Evolutionary conservation across 2,329 filamentous ascomycete species (phyloP), one percentile per base, ranked within the genome.

Genomic region (Paradendryphiella salina): DNA sequence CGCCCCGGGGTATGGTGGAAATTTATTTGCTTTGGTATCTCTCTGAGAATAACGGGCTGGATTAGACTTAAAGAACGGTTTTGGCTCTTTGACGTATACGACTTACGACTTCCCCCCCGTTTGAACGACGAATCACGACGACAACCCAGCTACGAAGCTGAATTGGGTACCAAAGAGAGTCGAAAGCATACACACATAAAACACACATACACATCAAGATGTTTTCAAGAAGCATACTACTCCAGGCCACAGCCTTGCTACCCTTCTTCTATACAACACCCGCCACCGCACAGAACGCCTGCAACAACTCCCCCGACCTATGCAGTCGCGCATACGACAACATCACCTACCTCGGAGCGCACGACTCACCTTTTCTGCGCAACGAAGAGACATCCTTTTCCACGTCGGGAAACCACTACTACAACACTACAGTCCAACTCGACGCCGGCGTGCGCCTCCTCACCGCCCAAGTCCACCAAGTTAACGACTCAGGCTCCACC

Each of bases 301-400:
- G 90, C 81, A 94, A 94, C 76, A 93, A 93, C 78, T 90, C 87
- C 0, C 87, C 88, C 0, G 76, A 79, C 35, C 81, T 94, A 33
- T 94, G 90, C 77, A 77, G 75, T 54, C 83, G 83, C 57, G 75
- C 82, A 14, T 94, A 94, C 77, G 85, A 84, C 75, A 84, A 87
- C 60, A 82, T 94, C 61, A 92, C 89, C 3, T 82, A 92, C 70
- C 82, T 93, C 65, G 88, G 88, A 17, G 87, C 87, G 14, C 89
- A 92, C 75, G 82, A 91, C 74, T 85, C 83, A 54, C 79, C 88
- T 9, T 92, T 91, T 69, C 72, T 91, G 35, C 80, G 87, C 41
- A 85, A 90, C 63, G 70, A 75, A 20, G 80, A 79, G 47, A 87
- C 84, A 0, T 76, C 75, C 53, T 82, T 86, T 70, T 84, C 83